phyloP scores from a whole-genome alignment of 495 filamentous ascomycete species.

The Aspergillus incahuasiensis region DNA sequence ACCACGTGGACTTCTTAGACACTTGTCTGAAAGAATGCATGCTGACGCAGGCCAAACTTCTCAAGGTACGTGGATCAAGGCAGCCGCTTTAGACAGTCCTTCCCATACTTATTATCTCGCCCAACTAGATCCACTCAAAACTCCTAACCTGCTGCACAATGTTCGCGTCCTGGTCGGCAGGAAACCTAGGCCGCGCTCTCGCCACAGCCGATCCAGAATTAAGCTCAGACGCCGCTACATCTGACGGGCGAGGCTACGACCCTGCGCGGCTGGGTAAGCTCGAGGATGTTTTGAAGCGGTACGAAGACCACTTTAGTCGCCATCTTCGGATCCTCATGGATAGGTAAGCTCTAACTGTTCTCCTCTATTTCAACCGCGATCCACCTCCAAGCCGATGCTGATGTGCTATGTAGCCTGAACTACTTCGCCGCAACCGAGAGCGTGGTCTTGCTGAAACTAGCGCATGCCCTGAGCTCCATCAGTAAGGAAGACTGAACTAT shows the following conservation, averaged over 20 bases:
- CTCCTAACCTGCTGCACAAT: slow-evolving; percentile 87
- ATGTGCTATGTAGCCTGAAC: slow-evolving; percentile 53
- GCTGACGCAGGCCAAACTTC: slow-evolving; percentile 90
- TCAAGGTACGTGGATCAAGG: slow-evolving; percentile 73
- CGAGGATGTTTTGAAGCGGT: slow-evolving; percentile 76
- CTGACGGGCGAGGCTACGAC: slow-evolving; percentile 46
- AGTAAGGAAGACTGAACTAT: slow-evolving; percentile 37
- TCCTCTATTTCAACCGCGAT: background rate
- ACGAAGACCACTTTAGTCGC: slow-evolving; percentile 85
- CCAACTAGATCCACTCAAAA: slow-evolving; percentile 85
- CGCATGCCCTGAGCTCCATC: slow-evolving; percentile 44
- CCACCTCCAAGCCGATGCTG: background rate
- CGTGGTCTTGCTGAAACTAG: slow-evolving; percentile 83
- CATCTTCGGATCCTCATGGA: slow-evolving; percentile 90
- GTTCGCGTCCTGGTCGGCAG: slow-evolving; percentile 81
- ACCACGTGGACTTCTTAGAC: slow-evolving; percentile 96
- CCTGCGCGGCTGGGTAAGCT: slow-evolving; percentile 69
- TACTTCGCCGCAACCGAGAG: slow-evolving; percentile 98
- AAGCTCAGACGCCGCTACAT: slow-evolving; percentile 34
- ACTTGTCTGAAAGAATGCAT: slow-evolving; percentile 98
- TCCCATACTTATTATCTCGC: background rate
- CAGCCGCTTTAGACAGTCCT: background rate
- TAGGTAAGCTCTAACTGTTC: slow-evolving; percentile 37
- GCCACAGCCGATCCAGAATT: slow-evolving; percentile 73
- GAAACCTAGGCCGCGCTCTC: slow-evolving; percentile 68